Conservation (phyloP, 805 yeast genomes). For the Saccharomycopsis schoenii region DNA sequence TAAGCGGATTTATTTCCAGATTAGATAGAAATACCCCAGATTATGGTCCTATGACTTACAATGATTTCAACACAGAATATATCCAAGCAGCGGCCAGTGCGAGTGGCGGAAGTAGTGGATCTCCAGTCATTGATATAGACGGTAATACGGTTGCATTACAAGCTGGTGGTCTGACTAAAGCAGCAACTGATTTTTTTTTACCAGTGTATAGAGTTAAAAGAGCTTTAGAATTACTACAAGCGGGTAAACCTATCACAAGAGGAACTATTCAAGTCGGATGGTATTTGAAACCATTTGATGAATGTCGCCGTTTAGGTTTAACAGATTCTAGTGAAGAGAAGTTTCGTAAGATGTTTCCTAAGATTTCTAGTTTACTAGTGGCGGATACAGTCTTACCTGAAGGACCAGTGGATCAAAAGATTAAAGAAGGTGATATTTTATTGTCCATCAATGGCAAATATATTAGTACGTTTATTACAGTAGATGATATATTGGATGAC, state of each 20-base stretch:
- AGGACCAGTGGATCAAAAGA: conserved; percentile 9
- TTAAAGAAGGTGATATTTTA: conserved; percentile 49
- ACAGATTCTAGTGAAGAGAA: conserved; percentile 60
- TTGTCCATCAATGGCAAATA: conserved; percentile 58
- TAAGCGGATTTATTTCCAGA: conserved; percentile 68
- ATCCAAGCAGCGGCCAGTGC: conserved; percentile 96
- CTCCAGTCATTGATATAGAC: conserved; percentile 87
- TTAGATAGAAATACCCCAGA: conserved; percentile 76
- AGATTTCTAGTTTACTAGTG: conserved; percentile 24
- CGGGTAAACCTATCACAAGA: conserved; percentile 51
- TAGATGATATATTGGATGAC: conserved; percentile 75
- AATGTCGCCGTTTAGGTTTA: conserved; percentile 80
- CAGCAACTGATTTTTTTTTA: conserved; percentile 86
- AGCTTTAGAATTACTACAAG: conserved; percentile 68
- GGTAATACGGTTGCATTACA: conserved; percentile 86
- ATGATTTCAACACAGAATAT: conserved; percentile 89
- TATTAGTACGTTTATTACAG: conserved; percentile 61
- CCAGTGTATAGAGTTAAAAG: conserved; percentile 79
- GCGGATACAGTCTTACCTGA: conserved; percentile 11
- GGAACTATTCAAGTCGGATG: conserved; percentile 92
- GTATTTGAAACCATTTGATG: conserved; percentile 79
- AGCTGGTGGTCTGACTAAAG: conserved; percentile 89
- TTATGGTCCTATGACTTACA: conserved; percentile 78
- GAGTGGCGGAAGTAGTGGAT: conserved; percentile 91
- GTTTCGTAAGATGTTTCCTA: conserved; percentile 63